Evolutionary conservation across 208 protist genomes (phyloP), one percentile per base, ranked within the genome.

Genomic region (Leishmania aethiopica): DNA sequence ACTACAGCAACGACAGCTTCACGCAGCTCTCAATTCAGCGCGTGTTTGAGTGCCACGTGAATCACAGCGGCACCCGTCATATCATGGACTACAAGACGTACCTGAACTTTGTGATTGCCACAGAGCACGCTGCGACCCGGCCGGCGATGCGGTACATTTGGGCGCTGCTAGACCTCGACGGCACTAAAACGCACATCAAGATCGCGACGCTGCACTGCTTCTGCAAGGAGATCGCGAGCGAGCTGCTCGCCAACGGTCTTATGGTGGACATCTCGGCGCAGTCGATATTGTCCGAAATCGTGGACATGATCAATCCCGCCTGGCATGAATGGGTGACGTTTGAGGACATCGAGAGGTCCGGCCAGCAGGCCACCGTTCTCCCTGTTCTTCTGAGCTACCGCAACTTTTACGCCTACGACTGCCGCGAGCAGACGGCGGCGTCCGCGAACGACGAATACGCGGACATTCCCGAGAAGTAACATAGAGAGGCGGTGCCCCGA

Each of bases 71-170:
- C 45, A 80, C 80, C 32, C 82, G 88, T 1, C 90, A 95, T 78
- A 89, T 97, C 62, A 98, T 98, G 93, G 94, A 98, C 81, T 98
- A 96, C 88, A 97, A 98, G 81, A 95, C 90, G 4, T 98, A 96
- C 77, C 80, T 98, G 19, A 94, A 98, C 83, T 98, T 98, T 92
- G 95, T 98, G 42, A 94, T 98, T 59, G 95, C 96, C 11, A 96
- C 90, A 19, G 92, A 97, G 83, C 90, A 98, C 88, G 90, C 93
- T 22, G 87, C 89, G n/a, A 94, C 92, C n/a, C 76, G 86, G 8
- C 87, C 94, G 42, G 87, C 94, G 32, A 91, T 97, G 82, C 91
- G 91, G 75, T 98, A 98, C 88, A 96, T 98, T 49, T 98, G 94
- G 92, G 80, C 78, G 17, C 77, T 97, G 25, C 84, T 98, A 0